Evolutionary conservation across 192 early-diverging fungal genomes (phyloP), one percentile per base, ranked within the genome.

Genomic region (Backusella tuberculispora): DNA sequence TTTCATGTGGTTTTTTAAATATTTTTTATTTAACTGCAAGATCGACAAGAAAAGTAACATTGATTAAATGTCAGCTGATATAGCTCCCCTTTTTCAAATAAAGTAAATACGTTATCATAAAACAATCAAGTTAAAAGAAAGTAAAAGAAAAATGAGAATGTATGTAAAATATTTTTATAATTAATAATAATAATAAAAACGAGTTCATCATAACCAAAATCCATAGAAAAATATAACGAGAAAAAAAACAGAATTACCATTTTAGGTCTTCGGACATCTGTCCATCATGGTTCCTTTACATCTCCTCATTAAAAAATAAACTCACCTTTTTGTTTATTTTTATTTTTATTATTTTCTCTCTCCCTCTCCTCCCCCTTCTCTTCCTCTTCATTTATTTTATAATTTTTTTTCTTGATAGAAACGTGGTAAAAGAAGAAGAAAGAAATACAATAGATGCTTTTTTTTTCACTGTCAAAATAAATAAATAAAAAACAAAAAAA

Each of bases 181-280:
- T n/a, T n/a, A n/a, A 19, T n/a, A 8, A 12, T 53, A 24, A 43
- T 0, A 9, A 43, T 6, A 43, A 43, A 43, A 43, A 43, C 42
- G 42, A 43, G 10, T 43, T 6, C 42, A 43, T 43, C 10, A 24
- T 21, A 53, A 53, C n/a, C 29, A 34, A 34, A 34, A 34, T 34
- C 29, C 29, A 34, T 34, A 34, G 29, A 34, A 34, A 34, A 34
- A 34, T 2, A 34, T 2, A 34, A 34, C 29, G 29, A n/a, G n/a
- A 53, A 53, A 19, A 53, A 53, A 53, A 53, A 24, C 6, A 53
- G 1, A 53, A 9, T 53, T 53, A n/a, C 50, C 50, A 53, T 53
- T 19, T 53, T 53, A 53, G 50, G 50, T 17, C 50, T n/a, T 21
- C 50, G 50, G 50, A 53, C 50, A 53, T 53, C 50, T 53, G 50